These are phyloP conservation scores for Collybia mongolica DNA, from an alignment of 768 basidiomycete genomes.

Conservation along the genomic window DNA sequence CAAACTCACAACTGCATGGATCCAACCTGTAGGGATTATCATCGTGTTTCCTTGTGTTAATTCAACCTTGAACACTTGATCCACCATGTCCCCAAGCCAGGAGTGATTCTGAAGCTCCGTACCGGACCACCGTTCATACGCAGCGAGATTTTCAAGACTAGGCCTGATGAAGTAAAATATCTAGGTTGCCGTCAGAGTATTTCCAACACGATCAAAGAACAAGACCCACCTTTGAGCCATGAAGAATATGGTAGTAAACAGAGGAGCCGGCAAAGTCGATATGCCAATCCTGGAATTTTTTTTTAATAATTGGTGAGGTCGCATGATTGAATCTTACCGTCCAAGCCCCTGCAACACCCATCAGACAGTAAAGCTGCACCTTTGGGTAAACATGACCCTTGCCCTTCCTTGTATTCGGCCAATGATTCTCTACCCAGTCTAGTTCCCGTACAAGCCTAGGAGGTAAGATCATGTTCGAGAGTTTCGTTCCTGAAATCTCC, in stretches of 20 bases:
- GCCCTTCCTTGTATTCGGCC: constrained; percentile 79
- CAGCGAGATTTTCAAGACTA: constrained; percentile 78
- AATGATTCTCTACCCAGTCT: constrained; percentile 97
- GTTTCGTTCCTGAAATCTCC: constrained; percentile 84
- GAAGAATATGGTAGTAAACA: constrained; percentile 95
- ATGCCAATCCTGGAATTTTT: constrained; percentile 84
- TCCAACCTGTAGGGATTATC: constrained; percentile 97
- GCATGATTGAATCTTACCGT: constrained; percentile 57
- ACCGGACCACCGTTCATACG: constrained; percentile 94
- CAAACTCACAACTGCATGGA: constrained; percentile 86
- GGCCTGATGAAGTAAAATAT: constrained; percentile 95
- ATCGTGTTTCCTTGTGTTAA: constrained; percentile 79
- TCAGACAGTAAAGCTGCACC: constrained; percentile 94
- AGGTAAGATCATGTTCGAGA: constrained; percentile 78
- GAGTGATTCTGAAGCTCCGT: constrained; percentile 83
- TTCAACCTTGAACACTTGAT: constrained; percentile 86
- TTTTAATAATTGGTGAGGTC: neutral
- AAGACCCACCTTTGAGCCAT: constrained; percentile 72
- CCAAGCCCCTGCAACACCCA: constrained; percentile 94
- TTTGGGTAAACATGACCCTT: constrained; percentile 82
- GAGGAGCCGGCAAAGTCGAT: constrained; percentile 97
- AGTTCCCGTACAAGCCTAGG: constrained; percentile 84
- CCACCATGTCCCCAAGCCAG: constrained; percentile 93
- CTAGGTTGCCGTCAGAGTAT: constrained; percentile 33
- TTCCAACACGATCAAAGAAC: neutral